Conservation (phyloP, 257 asterid species). For the Jacaranda mimosifolia region DNA sequence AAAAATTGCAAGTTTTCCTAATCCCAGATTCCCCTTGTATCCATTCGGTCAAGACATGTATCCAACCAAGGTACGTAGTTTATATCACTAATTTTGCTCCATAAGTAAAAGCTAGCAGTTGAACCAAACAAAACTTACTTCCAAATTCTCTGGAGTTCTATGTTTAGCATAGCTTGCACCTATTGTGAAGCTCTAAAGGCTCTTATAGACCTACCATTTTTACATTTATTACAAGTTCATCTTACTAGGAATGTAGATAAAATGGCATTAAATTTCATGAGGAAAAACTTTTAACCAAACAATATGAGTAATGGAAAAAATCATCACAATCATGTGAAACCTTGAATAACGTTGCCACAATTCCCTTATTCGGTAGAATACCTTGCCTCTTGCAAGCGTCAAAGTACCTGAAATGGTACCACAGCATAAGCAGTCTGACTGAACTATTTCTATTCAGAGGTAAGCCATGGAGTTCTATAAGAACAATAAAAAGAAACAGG, state of each 20-base stretch:
- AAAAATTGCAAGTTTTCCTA: not conserved
- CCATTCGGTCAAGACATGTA: not conserved
- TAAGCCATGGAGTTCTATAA: not conserved
- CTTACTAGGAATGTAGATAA: not conserved
- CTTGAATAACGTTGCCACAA: slow-evolving; percentile 75
- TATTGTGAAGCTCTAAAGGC: not conserved
- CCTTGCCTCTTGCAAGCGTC: slow-evolving; percentile 67
- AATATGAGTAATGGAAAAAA: slow-evolving; percentile 9
- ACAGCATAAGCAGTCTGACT: slow-evolving; percentile 21
- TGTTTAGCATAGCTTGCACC: slow-evolving; percentile 1
- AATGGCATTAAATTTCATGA: not conserved
- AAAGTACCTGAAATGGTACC: slow-evolving; percentile 61
- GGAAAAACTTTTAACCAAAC: slow-evolving; percentile 12
- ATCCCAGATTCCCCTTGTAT: not conserved
- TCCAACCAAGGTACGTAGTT: not conserved
- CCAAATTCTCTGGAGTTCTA: not conserved
- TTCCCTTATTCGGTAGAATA: slow-evolving; percentile 58
- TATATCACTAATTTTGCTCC: not conserved
- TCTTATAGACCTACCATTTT: not conserved
- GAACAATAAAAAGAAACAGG: slow-evolving; percentile 9
- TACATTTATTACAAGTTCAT: slow-evolving; percentile 1
- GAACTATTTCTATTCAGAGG: not conserved
- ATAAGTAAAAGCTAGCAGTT: not conserved
- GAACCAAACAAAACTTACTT: not conserved
- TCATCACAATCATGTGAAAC: slow-evolving; percentile 44